Evolutionary conservation across 2,329 filamentous ascomycete species (phyloP).

Genomic region (Aspergillus caelatus): DNA sequence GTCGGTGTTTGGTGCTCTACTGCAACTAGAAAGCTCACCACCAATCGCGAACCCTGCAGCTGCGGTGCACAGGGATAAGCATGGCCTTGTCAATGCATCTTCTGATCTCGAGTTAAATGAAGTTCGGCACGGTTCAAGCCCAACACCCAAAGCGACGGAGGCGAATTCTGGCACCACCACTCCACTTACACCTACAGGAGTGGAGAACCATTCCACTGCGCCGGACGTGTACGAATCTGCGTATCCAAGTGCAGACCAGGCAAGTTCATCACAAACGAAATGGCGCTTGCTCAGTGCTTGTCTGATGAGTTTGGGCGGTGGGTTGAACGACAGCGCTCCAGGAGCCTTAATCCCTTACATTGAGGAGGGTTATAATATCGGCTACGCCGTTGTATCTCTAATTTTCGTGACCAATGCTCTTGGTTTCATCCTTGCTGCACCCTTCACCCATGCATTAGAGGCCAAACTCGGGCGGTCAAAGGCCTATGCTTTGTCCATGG

Average conservation of each 20-base stretch:
- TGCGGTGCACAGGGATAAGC: conserved; percentile 31
- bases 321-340: conserved; percentile 50
- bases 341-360: conserved; percentile 82
- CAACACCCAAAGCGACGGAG: not conserved
- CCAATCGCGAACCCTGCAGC: conserved; percentile 42
- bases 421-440: conserved; percentile 74
- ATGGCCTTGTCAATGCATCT: conserved; percentile 22
- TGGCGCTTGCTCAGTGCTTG: conserved; percentile 68
- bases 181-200: conserved; percentile 23
- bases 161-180: conserved; percentile 7
- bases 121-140: conserved; percentile 9
- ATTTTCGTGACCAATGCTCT: conserved; percentile 79
- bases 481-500: conserved; percentile 62
- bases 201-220: conserved; percentile 27
- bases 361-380: conserved; percentile 53
- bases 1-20: conserved; percentile 40
- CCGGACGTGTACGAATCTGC: conserved; percentile 26
- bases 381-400: conserved; percentile 74
- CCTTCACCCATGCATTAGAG: conserved; percentile 67
- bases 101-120: conserved; percentile 27
- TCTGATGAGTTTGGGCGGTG: conserved; percentile 65
- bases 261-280: conserved; percentile 57
- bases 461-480: conserved; percentile 66
- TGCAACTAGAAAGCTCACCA: conserved; percentile 45
- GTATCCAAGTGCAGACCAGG: conserved; percentile 24